Evolutionary conservation across 2,329 filamentous ascomycete genomes (phyloP).

Genomic region (Nemania abortiva): DNA sequence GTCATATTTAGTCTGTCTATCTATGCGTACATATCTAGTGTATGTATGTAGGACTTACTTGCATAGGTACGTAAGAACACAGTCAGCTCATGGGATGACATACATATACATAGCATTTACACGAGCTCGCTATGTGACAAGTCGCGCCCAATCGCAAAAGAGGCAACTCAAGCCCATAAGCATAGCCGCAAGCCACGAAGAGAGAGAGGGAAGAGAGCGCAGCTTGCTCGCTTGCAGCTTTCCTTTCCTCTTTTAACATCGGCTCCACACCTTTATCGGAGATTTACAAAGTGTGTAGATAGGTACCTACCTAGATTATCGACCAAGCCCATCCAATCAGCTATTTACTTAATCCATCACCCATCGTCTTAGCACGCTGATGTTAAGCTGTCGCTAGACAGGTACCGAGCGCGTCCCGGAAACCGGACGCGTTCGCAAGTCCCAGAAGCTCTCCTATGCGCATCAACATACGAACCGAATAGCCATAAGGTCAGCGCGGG

Average conservation of each 20-base stretch:
- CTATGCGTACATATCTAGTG: neutral
- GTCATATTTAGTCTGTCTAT: neutral
- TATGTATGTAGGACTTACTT: neutral
- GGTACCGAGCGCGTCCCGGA: slow-evolving; percentile 16
- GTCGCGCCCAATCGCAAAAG: slow-evolving; percentile 7
- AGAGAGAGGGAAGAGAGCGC: neutral
- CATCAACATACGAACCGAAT: neutral
- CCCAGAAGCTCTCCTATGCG: neutral
- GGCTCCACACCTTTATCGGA: slow-evolving; percentile 31
- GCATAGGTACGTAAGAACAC: slow-evolving; percentile 13
- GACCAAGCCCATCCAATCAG: neutral
- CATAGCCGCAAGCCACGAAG: neutral
- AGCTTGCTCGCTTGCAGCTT: slow-evolving; percentile 28
- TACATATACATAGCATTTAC: neutral
- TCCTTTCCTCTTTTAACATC: slow-evolving; percentile 11
- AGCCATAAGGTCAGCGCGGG: neutral
- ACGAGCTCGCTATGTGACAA: neutral
- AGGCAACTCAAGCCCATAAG: slow-evolving; percentile 5
- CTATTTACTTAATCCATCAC: too few species aligned
- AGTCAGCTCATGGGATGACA: slow-evolving; percentile 17
- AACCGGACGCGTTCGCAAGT: slow-evolving; percentile 9
- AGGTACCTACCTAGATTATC: neutral
- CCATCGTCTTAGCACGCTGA: slow-evolving; percentile 19
- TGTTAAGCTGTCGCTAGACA: slow-evolving; percentile 25
- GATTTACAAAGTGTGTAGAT: slow-evolving; percentile 20